phyloP scores from a whole-genome alignment of 768 basidiomycete genomes.

The Mycena vitilis region DNA sequence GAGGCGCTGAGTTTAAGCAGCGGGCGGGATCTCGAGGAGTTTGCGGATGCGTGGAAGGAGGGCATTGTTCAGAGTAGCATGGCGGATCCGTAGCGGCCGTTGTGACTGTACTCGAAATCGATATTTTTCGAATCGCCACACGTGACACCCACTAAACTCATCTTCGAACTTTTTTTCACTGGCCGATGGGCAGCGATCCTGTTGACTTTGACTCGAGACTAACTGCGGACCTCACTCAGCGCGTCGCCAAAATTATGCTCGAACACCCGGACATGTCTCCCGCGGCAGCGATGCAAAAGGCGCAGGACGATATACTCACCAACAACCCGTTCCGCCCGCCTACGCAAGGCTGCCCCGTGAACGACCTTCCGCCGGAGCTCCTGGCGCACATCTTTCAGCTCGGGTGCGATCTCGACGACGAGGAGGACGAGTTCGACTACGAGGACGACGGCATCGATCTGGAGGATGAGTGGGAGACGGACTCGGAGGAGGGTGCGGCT shows the following conservation, averaged over 20 bases:
- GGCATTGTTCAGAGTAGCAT: constrained; percentile 52
- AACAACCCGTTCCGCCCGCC: constrained; percentile 65
- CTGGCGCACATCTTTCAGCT: constrained; percentile 66
- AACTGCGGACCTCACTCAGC: constrained; percentile 15
- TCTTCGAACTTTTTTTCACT: constrained; percentile 2
- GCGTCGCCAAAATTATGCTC: constrained; percentile 29
- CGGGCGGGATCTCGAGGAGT: constrained; percentile 78
- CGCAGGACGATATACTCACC: constrained; percentile 50
- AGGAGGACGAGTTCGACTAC: constrained; percentile 49
- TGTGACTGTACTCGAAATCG: too few species aligned
- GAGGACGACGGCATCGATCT: constrained; percentile 48
- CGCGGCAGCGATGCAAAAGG: constrained; percentile 47
- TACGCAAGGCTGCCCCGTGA: constrained; percentile 59
- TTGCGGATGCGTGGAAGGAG: constrained; percentile 74
- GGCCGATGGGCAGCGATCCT: constrained; percentile 24
- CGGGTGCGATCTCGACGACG: constrained; percentile 53
- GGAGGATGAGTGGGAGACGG: constrained; percentile 50
- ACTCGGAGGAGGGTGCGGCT: constrained; percentile 43
- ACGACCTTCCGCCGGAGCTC: constrained; percentile 66
- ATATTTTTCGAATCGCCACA: not conserved
- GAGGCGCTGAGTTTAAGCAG: constrained; percentile 86
- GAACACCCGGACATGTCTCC: constrained; percentile 44
- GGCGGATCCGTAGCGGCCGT: not conserved
- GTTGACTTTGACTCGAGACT: constrained; percentile 25
- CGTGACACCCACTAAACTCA: constrained; percentile 10